Evolutionary conservation across 2,329 filamentous ascomycete genomes (phyloP).

Genomic region (Scytalidium sp.): DNA sequence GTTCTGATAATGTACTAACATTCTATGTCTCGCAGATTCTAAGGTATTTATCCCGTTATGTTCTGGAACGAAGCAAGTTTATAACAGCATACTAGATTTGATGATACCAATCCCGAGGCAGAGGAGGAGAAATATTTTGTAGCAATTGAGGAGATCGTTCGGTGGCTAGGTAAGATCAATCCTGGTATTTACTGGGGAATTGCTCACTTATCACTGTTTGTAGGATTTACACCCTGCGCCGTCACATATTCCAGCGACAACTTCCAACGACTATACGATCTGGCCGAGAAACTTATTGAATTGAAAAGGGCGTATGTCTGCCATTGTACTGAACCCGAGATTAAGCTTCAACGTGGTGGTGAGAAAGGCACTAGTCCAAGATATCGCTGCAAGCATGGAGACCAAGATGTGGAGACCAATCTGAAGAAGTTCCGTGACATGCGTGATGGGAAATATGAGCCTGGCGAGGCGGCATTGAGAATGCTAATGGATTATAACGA

Average conservation of each 20-base stretch:
- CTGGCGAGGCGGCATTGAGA: conserved; percentile 77
- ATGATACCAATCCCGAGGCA: conserved; percentile 93
- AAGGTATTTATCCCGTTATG: conserved; percentile 14
- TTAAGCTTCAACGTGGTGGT: conserved; percentile 84
- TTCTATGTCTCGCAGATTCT: conserved; percentile 23
- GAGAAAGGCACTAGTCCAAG: conserved; percentile 64
- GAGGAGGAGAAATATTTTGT: conserved; percentile 88
- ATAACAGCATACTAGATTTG: conserved; percentile 71
- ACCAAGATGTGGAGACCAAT: conserved; percentile 72
- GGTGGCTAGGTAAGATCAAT: conserved; percentile 65
- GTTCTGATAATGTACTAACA: neutral
- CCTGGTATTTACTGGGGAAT: conserved; percentile 5
- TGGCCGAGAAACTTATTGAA: conserved; percentile 80
- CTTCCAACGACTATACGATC: conserved; percentile 79
- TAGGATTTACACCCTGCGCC: conserved; percentile 65
- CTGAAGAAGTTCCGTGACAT: conserved; percentile 83
- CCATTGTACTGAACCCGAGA: conserved; percentile 76
- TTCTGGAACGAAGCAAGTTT: conserved; percentile 5
- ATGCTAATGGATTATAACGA: conserved; percentile 85
- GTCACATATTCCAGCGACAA: conserved; percentile 90
- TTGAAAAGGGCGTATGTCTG: conserved; percentile 78
- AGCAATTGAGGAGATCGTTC: conserved; percentile 83
- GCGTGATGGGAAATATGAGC: conserved; percentile 86
- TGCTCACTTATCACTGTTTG: neutral
- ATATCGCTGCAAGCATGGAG: conserved; percentile 78